Base-by-base conservation (phyloP, 2,329 filamentous ascomycete species). In the Colletotrichum eremochloae region DNA sequence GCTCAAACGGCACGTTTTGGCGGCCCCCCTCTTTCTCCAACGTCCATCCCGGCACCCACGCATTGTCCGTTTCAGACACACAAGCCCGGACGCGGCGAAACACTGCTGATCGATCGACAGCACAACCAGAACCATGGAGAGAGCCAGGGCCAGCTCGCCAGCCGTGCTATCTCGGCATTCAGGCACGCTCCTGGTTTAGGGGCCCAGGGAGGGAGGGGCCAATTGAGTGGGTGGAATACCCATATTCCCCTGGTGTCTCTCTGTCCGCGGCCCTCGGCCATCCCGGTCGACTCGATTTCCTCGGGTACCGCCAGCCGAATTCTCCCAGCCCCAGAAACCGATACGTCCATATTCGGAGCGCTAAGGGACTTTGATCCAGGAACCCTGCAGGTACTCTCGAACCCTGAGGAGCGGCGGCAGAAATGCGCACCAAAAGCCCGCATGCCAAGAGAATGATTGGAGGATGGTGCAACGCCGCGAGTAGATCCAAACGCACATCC, bases 11-110 rank as follows among this genome's bases (percentile, higher is more conserved):
- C 69, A 64, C 40, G 65, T 72, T 72, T 58, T 63, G 40, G 65
- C 40, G 42, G 12, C 20, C 58, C 64, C 42, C 44, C 50, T 40
- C 44, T 63, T 52, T 36, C 57, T 69, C 65, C 69, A 64, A 55
- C 69, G 69, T 60, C 69, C 50, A 69, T 72, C 69, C 69, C 31
- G 11, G 69, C 69, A 55, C 60, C 58, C 65, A 72, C 66, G 66
- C 69, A 72, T 72, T 68, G 38, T 60, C 65, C 66, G 69, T 72
- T 72, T 72, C 69, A 72, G 66, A 67, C 31, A 33, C 44, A 57
- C 69, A 66, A 68, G 69, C 69, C 69, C 69, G 69, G 69, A 69
- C 69, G 65, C 69, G 52, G 55, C 69, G 69, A 72, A 72, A 72
- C 69, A 60, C 69, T 40, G 65, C 38, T 72, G 69, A 72, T 69